phyloP scores from a whole-genome alignment of 2,329 filamentous ascomycete species.

The Beauveria asiatica region DNA sequence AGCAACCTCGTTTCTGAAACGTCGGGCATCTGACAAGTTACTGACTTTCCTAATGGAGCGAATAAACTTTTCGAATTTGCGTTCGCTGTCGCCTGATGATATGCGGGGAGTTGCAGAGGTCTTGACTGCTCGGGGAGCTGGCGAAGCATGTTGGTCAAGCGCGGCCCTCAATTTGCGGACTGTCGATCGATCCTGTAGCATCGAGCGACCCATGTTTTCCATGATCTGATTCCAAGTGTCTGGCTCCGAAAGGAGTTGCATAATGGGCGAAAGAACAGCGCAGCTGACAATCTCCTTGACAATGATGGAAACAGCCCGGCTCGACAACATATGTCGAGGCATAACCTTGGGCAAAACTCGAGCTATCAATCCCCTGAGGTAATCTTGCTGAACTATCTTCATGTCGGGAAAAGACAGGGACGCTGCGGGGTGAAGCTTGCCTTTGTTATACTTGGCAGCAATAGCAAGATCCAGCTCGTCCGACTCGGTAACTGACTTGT shows the following conservation, averaged over 20 bases:
- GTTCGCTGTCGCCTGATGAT: slow-evolving; percentile 74
- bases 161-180: slow-evolving; percentile 87
- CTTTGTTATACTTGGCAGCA: slow-evolving; percentile 85
- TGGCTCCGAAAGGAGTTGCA: slow-evolving; percentile 76
- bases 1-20: slow-evolving; percentile 84
- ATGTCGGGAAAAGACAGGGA: slow-evolving; percentile 76
- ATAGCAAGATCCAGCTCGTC: slow-evolving; percentile 94
- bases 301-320: slow-evolving; percentile 70
- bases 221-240: slow-evolving; percentile 97
- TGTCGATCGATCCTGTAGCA: slow-evolving; percentile 91
- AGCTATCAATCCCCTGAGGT: slow-evolving; percentile 68
- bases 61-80: slow-evolving; percentile 91
- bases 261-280: slow-evolving; percentile 74
- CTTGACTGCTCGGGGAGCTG: slow-evolving; percentile 58
- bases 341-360: slow-evolving; percentile 67
- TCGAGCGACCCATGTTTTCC: slow-evolving; percentile 76
- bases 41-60: slow-evolving; percentile 79
- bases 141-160: slow-evolving; percentile 85
- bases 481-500: slow-evolving; percentile 85
- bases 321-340: slow-evolving; percentile 64
- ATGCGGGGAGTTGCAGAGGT: slow-evolving; percentile 69
- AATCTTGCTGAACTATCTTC: slow-evolving; percentile 78
- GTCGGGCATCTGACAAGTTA: slow-evolving; percentile 84
- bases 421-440: slow-evolving; percentile 79
- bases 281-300: slow-evolving; percentile 88